These are phyloP conservation scores for Kwoniella sp. DNA, from an alignment of 768 basidiomycete species.

Conservation along the genomic window DNA sequence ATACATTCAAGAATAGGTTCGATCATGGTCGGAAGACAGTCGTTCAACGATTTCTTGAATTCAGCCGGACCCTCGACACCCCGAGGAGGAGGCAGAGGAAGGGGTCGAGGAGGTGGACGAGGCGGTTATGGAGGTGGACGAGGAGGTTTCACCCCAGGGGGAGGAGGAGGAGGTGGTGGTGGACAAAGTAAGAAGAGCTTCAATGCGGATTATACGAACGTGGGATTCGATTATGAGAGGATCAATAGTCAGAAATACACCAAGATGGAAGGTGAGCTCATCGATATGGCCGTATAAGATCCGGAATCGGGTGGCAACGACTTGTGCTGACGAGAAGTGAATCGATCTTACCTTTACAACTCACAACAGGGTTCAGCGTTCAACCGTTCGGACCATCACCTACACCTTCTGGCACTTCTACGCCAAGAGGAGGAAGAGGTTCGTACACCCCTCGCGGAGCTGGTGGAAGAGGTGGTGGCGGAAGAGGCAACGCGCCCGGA, in stretches of 20 bases:
- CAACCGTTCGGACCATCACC: conserved; percentile 26
- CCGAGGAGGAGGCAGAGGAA: conserved; percentile 35
- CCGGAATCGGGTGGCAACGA: conserved; percentile 4
- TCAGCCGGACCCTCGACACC: conserved; percentile 33
- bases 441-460: conserved; percentile 26
- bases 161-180: conserved; percentile 18
- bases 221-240: conserved; percentile 40
- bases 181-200: conserved; percentile 23
- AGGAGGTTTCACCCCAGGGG: conserved; percentile 27
- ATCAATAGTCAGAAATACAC: conserved; percentile 44
- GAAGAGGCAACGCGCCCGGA: conserved; percentile 2
- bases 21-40: conserved; percentile 15
- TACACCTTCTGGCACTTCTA: conserved; percentile 12
- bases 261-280: conserved; percentile 44
- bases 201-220: conserved; percentile 41
- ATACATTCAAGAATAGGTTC: not conserved
- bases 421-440: conserved; percentile 13
- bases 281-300: not conserved
- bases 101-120: conserved; percentile 27
- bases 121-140: conserved; percentile 12
- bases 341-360: not conserved
- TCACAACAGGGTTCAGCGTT: conserved; percentile 34
- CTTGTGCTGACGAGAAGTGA: not conserved
- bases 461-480: conserved; percentile 25
- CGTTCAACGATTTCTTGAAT: conserved; percentile 45